Conservation (phyloP, 2,329 filamentous ascomycete species). For the Cladosporium cucumerinum region DNA sequence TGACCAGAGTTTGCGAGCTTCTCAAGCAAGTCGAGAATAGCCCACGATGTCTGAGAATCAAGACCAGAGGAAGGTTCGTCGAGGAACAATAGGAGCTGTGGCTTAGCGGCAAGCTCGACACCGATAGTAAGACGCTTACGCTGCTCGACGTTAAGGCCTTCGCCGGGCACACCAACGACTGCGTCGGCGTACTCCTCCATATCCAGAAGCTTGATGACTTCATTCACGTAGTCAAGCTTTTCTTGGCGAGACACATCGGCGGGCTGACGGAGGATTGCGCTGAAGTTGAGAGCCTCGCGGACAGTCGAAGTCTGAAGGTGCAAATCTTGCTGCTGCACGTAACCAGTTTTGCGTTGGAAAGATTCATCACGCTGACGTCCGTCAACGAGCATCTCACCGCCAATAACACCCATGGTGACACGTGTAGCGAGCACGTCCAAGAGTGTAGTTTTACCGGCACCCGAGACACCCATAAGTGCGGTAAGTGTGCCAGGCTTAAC, state of each 20-base stretch:
- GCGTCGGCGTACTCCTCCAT: constrained; percentile 91
- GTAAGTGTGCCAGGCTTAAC: constrained; percentile 89
- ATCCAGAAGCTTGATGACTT: constrained; percentile 85
- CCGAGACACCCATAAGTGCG: constrained; percentile 85
- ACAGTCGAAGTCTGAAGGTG: constrained; percentile 82
- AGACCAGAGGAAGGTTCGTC: constrained; percentile 95
- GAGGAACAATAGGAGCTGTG: constrained; percentile 82
- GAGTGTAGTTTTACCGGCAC: constrained; percentile 91
- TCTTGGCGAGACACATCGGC: constrained; percentile 67
- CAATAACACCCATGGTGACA: constrained; percentile 83
- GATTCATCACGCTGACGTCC: constrained; percentile 70
- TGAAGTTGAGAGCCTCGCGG: constrained; percentile 82
- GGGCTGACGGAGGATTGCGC: constrained; percentile 79
- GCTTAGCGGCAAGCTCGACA: constrained; percentile 93
- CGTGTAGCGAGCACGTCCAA: constrained; percentile 82
- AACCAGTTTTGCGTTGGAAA: constrained; percentile 89
- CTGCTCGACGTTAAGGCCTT: constrained; percentile 71
- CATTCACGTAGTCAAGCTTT: constrained; percentile 82
- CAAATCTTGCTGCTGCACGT: constrained; percentile 81
- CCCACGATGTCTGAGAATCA: constrained; percentile 90
- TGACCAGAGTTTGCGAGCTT: constrained; percentile 86
- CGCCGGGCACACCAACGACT: constrained; percentile 83
- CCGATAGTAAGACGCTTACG: constrained; percentile 82
- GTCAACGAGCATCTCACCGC: constrained; percentile 82
- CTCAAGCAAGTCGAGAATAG: constrained; percentile 81